phyloP scores from a whole-genome alignment of 371 early-diverging fungal genomes.

The Saksenaea vasiformis region DNA sequence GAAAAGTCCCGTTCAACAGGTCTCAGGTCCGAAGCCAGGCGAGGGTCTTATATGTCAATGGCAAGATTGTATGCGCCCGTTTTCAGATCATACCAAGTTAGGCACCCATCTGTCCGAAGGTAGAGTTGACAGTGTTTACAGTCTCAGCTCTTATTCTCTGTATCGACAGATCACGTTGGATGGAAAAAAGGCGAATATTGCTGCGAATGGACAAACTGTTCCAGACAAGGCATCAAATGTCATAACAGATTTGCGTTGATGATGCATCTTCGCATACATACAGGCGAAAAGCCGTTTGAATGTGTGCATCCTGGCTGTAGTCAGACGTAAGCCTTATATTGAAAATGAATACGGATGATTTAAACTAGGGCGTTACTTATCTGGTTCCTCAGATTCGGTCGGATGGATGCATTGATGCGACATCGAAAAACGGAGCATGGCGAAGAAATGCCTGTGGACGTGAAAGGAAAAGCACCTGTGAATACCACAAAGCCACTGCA shows the following conservation, averaged over 20 bases:
- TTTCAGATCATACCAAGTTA: conserved; percentile 43
- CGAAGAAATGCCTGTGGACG: conserved; percentile 10
- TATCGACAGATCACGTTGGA: conserved; percentile 58
- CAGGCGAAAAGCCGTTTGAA: conserved; percentile 70
- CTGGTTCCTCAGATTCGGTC: conserved; percentile 37
- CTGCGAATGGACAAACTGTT: conserved; percentile 66
- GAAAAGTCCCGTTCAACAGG: background rate
- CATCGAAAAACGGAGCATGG: conserved; percentile 31
- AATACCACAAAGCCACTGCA: conserved; percentile 4
- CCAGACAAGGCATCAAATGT: conserved; percentile 59
- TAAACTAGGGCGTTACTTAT: background rate
- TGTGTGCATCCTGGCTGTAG: conserved; percentile 47
- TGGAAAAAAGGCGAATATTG: conserved; percentile 64
- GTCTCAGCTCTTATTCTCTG: background rate
- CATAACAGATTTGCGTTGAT: conserved; percentile 67
- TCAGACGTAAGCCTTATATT: conserved; percentile 35
- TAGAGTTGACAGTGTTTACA: conserved; percentile 5
- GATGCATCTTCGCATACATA: conserved; percentile 70
- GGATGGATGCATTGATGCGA: conserved; percentile 46
- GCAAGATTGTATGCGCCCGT: conserved; percentile 49
- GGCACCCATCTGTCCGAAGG: conserved; percentile 60
- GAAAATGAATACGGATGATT: background rate
- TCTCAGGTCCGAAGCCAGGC: background rate
- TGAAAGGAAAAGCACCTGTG: conserved; percentile 1
- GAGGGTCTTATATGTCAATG: conserved; percentile 46